Evolutionary conservation across 164 flowering plant genomes (phyloP).

Genomic region (Macadamia tetraphylla): DNA sequence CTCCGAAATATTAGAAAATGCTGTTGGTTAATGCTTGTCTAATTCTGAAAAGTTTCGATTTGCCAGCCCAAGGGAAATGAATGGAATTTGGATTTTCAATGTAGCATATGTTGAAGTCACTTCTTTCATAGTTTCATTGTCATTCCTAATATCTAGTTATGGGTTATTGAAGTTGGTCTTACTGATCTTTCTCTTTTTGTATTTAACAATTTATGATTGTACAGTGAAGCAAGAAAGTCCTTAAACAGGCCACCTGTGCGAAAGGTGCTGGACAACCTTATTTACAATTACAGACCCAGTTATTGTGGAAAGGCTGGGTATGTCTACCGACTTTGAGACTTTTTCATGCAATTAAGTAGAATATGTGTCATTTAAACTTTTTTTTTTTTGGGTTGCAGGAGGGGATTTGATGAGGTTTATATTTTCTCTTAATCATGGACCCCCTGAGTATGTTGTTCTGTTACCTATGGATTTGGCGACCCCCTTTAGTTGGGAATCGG

Average conservation of each 20-base stretch:
- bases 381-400: constrained; percentile 35
- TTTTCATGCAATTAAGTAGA: neutral
- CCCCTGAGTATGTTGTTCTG: neutral
- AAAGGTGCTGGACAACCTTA: constrained; percentile 69
- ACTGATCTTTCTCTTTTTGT: neutral
- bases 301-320: constrained; percentile 93
- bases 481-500: no score
- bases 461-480: no score
- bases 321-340: constrained; percentile 4
- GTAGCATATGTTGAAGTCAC: no score
- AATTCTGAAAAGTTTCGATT: no score
- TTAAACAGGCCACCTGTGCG: constrained; percentile 59
- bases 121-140: no score
- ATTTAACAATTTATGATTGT: constrained; percentile 6
- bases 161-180: no score
- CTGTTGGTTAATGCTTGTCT: no score
- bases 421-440: constrained; percentile 33
- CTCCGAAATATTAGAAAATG: no score
- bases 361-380: neutral
- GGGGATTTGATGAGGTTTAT: constrained; percentile 81
- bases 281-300: constrained; percentile 91
- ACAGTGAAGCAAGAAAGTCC: constrained; percentile 93
- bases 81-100: no score
- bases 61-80: no score
- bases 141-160: no score